A percentile compares a stretch with the other conserved stretches of the same genome.
phyloP scores from a whole-genome alignment of 2,329 filamentous ascomycete species.

The Pseudogymnoascus sp. region DNA sequence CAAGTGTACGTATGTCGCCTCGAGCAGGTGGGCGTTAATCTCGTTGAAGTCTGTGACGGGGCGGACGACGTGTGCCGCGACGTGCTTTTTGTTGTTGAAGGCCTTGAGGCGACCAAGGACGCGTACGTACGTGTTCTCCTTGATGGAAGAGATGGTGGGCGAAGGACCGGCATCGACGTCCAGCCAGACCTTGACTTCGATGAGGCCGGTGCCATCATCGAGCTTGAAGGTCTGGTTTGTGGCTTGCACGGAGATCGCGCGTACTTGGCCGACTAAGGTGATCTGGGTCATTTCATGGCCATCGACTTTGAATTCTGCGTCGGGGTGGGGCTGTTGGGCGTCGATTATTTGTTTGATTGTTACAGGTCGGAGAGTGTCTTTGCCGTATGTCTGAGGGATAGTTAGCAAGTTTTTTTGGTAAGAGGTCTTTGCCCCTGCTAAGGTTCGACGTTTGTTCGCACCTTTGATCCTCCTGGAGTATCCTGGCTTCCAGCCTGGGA shows the following conservation, averaged over 20 bases:
- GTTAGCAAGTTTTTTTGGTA: not conserved
- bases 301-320: constrained; percentile 78
- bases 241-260: constrained; percentile 73
- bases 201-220: constrained; percentile 87
- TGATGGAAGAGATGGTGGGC: constrained; percentile 42
- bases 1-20: constrained; percentile 82
- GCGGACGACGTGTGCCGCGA: constrained; percentile 73
- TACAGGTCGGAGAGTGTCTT: constrained; percentile 84
- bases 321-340: constrained; percentile 65
- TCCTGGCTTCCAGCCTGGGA: constrained; percentile 53
- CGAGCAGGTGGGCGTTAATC: constrained; percentile 83
- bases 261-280: constrained; percentile 85
- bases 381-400: constrained; percentile 44
- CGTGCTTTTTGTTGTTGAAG: constrained; percentile 75
- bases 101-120: constrained; percentile 78
- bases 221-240: constrained; percentile 90
- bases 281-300: constrained; percentile 61
- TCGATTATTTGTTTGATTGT: constrained; percentile 93
- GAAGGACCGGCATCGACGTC: constrained; percentile 37
- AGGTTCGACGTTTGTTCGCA: constrained; percentile 17
- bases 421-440: constrained; percentile 13
- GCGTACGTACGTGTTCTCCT: constrained; percentile 72
- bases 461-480: constrained; percentile 38
- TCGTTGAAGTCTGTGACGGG: constrained; percentile 82
- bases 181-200: constrained; percentile 87